Percentiles rank a stretch among this genome's conserved stretches.
Evolutionary conservation across 441 rosid species (phyloP).

Genomic region (Lepidium campestre): DNA sequence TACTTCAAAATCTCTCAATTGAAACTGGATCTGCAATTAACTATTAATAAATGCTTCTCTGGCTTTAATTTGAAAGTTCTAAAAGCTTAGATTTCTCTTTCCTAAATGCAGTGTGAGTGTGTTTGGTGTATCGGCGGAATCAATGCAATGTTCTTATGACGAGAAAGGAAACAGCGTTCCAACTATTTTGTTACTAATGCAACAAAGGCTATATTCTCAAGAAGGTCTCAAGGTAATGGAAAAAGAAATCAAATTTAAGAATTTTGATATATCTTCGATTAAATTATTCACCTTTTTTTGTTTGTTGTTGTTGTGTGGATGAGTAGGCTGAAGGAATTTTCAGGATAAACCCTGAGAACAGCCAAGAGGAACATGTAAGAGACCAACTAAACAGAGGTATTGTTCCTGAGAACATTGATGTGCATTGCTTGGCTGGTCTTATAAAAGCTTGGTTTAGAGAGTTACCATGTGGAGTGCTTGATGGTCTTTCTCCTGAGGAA

Average conservation of each 20-base stretch:
- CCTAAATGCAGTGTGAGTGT: constrained; percentile 50
- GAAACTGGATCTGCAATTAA: constrained; percentile 28
- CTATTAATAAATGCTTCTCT: not conserved
- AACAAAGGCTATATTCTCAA: constrained; percentile 51
- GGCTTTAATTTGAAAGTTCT: not conserved
- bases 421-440: constrained; percentile 65
- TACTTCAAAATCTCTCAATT: not conserved
- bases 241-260: not conserved
- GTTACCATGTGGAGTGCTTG: constrained; percentile 65
- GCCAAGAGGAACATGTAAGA: constrained; percentile 69
- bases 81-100: not conserved
- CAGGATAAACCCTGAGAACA: constrained; percentile 70
- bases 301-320: not conserved
- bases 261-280: not conserved
- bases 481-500: constrained; percentile 67
- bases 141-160: constrained; percentile 68
- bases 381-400: constrained; percentile 62
- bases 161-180: constrained; percentile 65
- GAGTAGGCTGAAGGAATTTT: constrained; percentile 65
- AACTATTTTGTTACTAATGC: constrained; percentile 71
- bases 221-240: constrained; percentile 54
- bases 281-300: not conserved
- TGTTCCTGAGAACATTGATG: constrained; percentile 57
- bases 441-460: constrained; percentile 75
- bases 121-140: constrained; percentile 75